Percentiles rank a stretch among this genome's conserved stretches.
Evolutionary conservation across 306 rosid genomes (phyloP).

Genomic region (Cicer chorassanicum): DNA sequence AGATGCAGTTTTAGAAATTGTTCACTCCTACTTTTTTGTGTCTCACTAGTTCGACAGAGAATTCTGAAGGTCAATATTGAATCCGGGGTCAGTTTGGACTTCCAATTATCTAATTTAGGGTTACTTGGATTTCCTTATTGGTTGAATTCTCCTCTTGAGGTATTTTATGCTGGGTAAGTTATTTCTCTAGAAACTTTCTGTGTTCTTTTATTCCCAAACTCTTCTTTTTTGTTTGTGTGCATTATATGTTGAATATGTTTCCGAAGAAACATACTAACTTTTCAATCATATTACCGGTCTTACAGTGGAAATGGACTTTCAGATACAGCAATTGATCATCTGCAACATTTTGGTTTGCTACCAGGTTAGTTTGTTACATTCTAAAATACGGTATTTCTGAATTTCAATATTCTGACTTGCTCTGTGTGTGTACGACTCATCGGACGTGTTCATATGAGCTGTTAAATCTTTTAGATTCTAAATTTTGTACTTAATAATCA

Average conservation of each 20-base stretch:
- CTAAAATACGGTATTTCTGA: constrained; percentile 39
- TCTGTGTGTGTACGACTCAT: constrained; percentile 16
- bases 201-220: constrained; percentile 29
- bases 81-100: constrained; percentile 57
- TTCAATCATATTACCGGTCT: constrained; percentile 42
- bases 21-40: constrained; percentile 46
- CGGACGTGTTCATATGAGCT: not conserved
- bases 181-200: constrained; percentile 6
- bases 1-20: constrained; percentile 36
- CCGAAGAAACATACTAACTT: constrained; percentile 31
- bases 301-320: constrained; percentile 63
- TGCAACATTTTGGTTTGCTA: constrained; percentile 67
- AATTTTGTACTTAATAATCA: not conserved
- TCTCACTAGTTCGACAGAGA: constrained; percentile 77
- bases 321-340: constrained; percentile 64
- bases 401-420: constrained; percentile 35
- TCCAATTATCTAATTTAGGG: constrained; percentile 76
- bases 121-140: constrained; percentile 90
- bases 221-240: constrained; percentile 23
- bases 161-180: constrained; percentile 64
- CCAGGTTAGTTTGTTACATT: constrained; percentile 68
- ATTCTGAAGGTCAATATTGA: constrained; percentile 67
- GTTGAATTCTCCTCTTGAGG: constrained; percentile 67
- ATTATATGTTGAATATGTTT: constrained; percentile 29
- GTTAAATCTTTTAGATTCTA: constrained; percentile 21